A percentile compares a stretch with the other conserved stretches of the same genome.
Evolutionary conservation across 441 rosid species (phyloP).

Genomic region (Cnidoscolus chayamansa): DNA sequence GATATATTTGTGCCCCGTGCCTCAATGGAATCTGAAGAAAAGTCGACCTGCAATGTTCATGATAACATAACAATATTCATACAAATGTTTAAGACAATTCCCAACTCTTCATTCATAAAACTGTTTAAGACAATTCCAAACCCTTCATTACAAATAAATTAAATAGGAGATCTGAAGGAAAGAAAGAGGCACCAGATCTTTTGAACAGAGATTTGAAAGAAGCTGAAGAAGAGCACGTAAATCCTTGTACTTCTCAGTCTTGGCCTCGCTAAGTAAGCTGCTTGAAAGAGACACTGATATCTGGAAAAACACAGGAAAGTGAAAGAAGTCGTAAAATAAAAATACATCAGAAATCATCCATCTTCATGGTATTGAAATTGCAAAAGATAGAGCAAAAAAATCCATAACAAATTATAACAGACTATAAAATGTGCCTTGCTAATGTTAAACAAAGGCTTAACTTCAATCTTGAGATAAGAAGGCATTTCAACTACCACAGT

Average conservation of each 20-base stretch:
- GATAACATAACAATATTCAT: constrained; percentile 4
- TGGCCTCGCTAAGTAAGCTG: constrained; percentile 75
- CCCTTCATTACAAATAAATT: constrained; percentile 3
- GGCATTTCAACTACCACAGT: neutral
- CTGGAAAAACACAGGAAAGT: constrained; percentile 37
- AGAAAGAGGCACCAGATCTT: constrained; percentile 67
- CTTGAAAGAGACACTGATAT: constrained; percentile 71
- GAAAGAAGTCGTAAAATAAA: neutral
- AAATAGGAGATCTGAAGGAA: neutral
- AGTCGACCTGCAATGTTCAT: constrained; percentile 65
- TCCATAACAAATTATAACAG: neutral
- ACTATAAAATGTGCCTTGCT: neutral
- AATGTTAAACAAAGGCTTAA: neutral
- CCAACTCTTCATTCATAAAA: constrained; percentile 1
- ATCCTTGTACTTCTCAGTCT: constrained; percentile 84
- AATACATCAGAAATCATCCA: neutral
- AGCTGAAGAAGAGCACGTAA: constrained; percentile 96
- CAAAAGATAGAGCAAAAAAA: neutral
- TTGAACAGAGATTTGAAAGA: constrained; percentile 88
- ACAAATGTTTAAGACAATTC: neutral
- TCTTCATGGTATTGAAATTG: neutral
- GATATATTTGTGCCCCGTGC: constrained; percentile 67
- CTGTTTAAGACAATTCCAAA: neutral
- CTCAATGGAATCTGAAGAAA: constrained; percentile 77
- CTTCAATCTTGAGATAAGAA: neutral